Evolutionary conservation across 2,329 filamentous ascomycete species (phyloP), one percentile per base, ranked within the genome.

Genomic region (Alternaria arborescens): DNA sequence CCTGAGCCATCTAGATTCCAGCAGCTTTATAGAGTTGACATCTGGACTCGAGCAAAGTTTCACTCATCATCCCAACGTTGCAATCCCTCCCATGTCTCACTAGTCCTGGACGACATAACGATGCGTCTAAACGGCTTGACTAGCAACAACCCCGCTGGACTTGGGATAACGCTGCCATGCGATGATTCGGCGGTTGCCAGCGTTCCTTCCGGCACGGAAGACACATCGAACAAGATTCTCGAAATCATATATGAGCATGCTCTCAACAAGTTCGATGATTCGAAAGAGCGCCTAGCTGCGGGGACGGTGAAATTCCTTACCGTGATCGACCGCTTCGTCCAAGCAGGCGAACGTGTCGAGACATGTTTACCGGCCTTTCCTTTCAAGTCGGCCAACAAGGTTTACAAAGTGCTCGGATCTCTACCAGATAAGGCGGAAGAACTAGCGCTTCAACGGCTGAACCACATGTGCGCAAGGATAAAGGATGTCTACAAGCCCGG

Each of bases 381-480:
- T 0, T 88, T 87, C 79, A 89, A 89, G 65, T 87, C 85, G 0
- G 83, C 86, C n/a, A 88, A 88, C 64, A 80, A 77, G 0, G 68
- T 69, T 0, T 76, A 81, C 40, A 89, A 89, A 55, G 85, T 87
- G 0, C 73, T 88, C n/a, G 86, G 81, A 2, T 61, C 58, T 1
- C 64, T 82, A 3, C 81, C 81, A 0, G 81, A 83, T 47, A 70
- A 79, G n/a, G 81, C 76, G 4, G 81, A 82, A 56, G 78, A 81
- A 40, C 54, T 83, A 28, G 79, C 81, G 3, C 68, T 83, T 10
- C 66, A 69, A 5, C 77, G 78, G 47, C 64, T 83, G 53, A 79
- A 82, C 43, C 72, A 72, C 0, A 66, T 83, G 24, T 82, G 80
- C 43, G 71, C 74, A 18, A 74, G 73, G 26, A 79, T 83, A n/a